phyloP scores from a whole-genome alignment of 805 yeast genomes.

The Ogataea naganishii region DNA sequence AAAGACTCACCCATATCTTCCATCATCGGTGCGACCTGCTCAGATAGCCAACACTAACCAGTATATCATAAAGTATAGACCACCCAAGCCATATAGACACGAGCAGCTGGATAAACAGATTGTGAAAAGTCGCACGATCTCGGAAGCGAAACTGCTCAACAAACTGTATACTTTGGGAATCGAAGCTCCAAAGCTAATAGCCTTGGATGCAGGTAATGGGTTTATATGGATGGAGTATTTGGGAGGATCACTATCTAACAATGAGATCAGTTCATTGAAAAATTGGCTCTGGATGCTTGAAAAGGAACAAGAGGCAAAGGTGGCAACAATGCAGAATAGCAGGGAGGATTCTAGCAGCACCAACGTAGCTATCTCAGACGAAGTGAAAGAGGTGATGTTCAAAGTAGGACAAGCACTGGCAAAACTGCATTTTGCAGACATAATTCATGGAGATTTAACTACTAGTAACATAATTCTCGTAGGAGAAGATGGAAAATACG shows the following conservation, averaged over 20 bases:
- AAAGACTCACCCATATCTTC: conserved; percentile 56
- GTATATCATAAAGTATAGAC: conserved; percentile 76
- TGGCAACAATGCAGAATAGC: conserved; percentile 10
- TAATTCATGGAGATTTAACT: conserved; percentile 92
- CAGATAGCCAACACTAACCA: conserved; percentile 18
- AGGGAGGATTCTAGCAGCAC: conserved; percentile 3
- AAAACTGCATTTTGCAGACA: conserved; percentile 61
- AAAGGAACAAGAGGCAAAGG: conserved; percentile 15
- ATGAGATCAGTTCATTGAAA: conserved; percentile 53
- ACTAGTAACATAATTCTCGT: conserved; percentile 71
- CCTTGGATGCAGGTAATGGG: conserved; percentile 71
- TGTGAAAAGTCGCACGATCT: conserved; percentile 72
- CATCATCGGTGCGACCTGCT: conserved; percentile 18
- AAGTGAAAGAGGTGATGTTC: conserved; percentile 35
- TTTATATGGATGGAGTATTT: conserved; percentile 82
- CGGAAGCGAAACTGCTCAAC: conserved; percentile 73
- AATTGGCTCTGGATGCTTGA: conserved; percentile 65
- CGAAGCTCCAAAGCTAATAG: conserved; percentile 63
- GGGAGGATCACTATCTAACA: conserved; percentile 47
- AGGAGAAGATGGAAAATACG: conserved; percentile 8
- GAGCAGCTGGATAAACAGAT: conserved; percentile 67
- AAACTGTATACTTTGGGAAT: conserved; percentile 48
- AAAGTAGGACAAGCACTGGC: conserved; percentile 65
- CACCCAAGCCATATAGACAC: conserved; percentile 86
- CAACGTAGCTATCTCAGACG: conserved; percentile 17